Evolutionary conservation across 2,329 filamentous ascomycete species (phyloP), one percentile per base, ranked within the genome.

Genomic region (Aspergillus floridensis): DNA sequence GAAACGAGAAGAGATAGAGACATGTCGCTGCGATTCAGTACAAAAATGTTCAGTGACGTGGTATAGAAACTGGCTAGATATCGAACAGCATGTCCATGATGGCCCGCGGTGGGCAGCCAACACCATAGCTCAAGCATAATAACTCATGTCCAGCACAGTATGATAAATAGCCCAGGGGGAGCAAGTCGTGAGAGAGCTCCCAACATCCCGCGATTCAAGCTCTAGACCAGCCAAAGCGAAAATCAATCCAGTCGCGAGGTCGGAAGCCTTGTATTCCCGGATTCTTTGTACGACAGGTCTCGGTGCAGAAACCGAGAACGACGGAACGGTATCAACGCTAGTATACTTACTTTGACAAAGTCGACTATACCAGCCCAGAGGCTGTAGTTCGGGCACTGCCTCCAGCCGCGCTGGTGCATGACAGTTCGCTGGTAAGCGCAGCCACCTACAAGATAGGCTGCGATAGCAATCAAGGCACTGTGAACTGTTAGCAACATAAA

Each of bases 341-440:
- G 56, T 58, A 75, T 60, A 80, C 84, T 80, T 84, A 95, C 93
- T 82, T 84, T 89, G 69, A 96, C 78, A 74, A 96, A 96, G 67
- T 84, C 87, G 78, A 90, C 88, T 63, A 97, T 90, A 57, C 92
- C 89, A 31, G 91, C 88, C 95, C 95, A 99, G 67, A 97, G 84
- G 67, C 86, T 87, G 79, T 95, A 97, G 78, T 99, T 98, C 56
- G 95, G 95, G 67, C 97, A 80, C 76, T 99, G 95, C 67, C 91
- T 86, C 95, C 93, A 98, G 51, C 95, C 95, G 63, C 95, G 85
- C 68, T 96, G 92, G 74, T 99, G 91, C 77, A 93, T 89, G 59
- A 99, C 93, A 32, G 92, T 96, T 60, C 95, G 87, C 76, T 97
- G 93, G 80, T 98, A 99, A 63, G 96, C 92, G 68, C 96, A 90